Conservation (phyloP, 768 basidiomycete genomes). For the Rubroboletus pulcherrimus region DNA sequence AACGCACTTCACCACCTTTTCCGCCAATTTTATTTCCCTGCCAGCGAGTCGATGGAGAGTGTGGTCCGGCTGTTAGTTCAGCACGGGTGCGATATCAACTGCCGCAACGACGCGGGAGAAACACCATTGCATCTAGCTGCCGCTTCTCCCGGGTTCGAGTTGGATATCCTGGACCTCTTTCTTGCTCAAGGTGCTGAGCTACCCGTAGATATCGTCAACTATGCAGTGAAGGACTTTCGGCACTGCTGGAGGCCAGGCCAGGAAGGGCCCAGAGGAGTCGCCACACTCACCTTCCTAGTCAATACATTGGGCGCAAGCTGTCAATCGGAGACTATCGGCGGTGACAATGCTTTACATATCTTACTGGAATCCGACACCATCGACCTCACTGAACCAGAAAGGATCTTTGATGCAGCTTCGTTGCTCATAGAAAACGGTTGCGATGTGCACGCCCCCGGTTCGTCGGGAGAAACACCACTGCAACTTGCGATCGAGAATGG, state of each 20-base stretch:
- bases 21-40: accelerated
- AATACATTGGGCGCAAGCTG: not conserved
- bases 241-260: not conserved
- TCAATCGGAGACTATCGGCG: not conserved
- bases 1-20: not conserved
- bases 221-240: not conserved
- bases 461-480: not conserved
- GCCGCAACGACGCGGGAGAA: not conserved
- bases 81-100: not conserved
- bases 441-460: not conserved
- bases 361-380: not conserved
- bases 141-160: not conserved
- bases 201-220: not conserved
- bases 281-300: not conserved
- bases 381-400: not conserved
- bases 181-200: not conserved
- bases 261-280: too few species aligned
- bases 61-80: not conserved
- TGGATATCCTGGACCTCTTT: not conserved
- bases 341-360: not conserved
- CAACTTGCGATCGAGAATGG: not conserved
- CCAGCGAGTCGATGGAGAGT: not conserved
- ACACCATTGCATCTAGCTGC: not conserved
- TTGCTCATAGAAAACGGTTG: not conserved
- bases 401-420: not conserved